Base-by-base conservation (phyloP, 179 eudicot species). In the Silene vulgaris region DNA sequence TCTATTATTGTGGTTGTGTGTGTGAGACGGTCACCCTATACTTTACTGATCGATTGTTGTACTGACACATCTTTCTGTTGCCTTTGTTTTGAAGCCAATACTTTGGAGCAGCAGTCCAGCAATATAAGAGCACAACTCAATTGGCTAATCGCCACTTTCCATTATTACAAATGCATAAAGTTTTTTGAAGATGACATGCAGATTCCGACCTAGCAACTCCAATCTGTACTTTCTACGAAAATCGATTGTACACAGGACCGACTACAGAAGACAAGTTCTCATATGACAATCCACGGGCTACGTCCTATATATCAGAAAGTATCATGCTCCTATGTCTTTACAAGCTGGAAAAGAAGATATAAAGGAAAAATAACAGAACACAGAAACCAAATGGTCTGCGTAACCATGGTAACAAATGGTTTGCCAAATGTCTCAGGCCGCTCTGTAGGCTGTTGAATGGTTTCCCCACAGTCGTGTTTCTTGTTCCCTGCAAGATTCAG, bases 381-480 rank as follows among this genome's bases (percentile, higher is more conserved):
- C 17, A 56, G 28, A 43, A 59, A 9, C 8, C 52, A 9, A 17
- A 9, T 68, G 16, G 68, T 13, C 69, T 12, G 50, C 8, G 9
- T 40, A 40, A 4, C 0, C 28, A 68, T 60, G 66, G 48, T 32
- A 17, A 68, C 63, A 26, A 11, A 28, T 68, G 26, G 26, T 23
- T 23, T 21, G 61, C 74, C 68, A 76, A 30, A 72, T 65, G 56
- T 40, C 43, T 72, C 71, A 78, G 61, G 78, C 74, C 76, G 78
- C 77, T 77, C 14, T 62, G 62, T 71, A 69, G 70, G 70, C 82
- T 63, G 73, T 72, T 43, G 64, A 79, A 76, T 28, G 85, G 75
- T 79, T 73, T 82, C n/a, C 77, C 61, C 5, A 28, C 7, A 16
- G 85, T 82, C 3, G 60, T 63, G 74, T 82, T 79, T 76, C 85